phyloP scores from a whole-genome alignment of 495 filamentous ascomycete species.

The Amniculicola lignicola region DNA sequence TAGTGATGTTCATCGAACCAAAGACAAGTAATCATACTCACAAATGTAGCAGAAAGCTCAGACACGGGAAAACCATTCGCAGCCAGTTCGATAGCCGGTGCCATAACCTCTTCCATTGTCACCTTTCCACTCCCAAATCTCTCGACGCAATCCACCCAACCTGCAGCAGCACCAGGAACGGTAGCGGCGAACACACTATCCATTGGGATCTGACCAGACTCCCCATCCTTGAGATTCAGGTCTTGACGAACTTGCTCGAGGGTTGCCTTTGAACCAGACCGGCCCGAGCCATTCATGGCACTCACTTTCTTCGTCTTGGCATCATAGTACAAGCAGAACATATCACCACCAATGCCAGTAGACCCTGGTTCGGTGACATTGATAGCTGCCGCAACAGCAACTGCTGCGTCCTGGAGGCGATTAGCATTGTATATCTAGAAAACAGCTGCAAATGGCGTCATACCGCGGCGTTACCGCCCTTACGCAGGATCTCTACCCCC shows the following conservation, averaged over 20 bases:
- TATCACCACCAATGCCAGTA: conserved; percentile 96
- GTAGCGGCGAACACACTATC: conserved; percentile 75
- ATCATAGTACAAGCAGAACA: conserved; percentile 95
- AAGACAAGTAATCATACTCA: conserved; percentile 44
- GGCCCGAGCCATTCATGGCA: conserved; percentile 87
- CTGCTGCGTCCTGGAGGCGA: conserved; percentile 76
- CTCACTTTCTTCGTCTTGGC: conserved; percentile 75
- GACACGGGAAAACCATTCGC: conserved; percentile 89
- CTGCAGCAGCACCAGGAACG: conserved; percentile 85
- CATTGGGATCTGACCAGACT: conserved; percentile 66
- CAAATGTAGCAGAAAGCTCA: conserved; percentile 68
- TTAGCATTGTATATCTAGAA: not conserved
- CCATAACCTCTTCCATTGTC: conserved; percentile 70
- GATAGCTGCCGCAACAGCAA: conserved; percentile 82
- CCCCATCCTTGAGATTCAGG: conserved; percentile 62
- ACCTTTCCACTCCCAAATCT: conserved; percentile 88
- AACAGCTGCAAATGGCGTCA: conserved; percentile 1
- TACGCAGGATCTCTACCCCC: conserved; percentile 75
- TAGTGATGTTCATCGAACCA: not conserved
- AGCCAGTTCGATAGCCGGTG: conserved; percentile 79
- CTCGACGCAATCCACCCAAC: conserved; percentile 91
- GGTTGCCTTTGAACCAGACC: conserved; percentile 66
- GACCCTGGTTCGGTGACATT: conserved; percentile 92
- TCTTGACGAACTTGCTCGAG: conserved; percentile 66
- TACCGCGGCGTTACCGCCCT: conserved; percentile 87